phyloP scores from a whole-genome alignment of 352 stramenopile species.

The Peronospora belbahrii region DNA sequence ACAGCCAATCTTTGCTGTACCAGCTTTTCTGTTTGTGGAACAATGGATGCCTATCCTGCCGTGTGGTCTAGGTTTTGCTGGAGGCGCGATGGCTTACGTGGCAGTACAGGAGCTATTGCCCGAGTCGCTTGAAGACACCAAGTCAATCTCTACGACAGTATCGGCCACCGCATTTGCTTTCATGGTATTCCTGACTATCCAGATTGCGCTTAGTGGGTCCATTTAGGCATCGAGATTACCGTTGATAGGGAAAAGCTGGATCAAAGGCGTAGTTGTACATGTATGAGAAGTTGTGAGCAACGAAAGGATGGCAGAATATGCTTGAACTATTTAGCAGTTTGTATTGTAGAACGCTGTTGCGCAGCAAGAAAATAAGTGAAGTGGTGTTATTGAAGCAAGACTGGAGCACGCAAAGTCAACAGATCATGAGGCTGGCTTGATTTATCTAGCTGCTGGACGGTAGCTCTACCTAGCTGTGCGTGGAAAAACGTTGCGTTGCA shows the following conservation, averaged over 20 bases:
- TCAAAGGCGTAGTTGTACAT: constrained; percentile 8
- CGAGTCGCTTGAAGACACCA: constrained; percentile 80
- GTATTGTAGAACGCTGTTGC: constrained; percentile 16
- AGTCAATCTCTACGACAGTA: constrained; percentile 58
- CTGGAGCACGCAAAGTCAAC: too few species aligned
- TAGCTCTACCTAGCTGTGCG: constrained; percentile 17
- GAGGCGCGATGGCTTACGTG: constrained; percentile 95
- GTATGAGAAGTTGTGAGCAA: neutral
- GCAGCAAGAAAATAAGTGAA: too few species aligned
- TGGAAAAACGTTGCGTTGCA: constrained; percentile 23
- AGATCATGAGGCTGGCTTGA: constrained; percentile 14
- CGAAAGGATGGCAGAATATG: constrained; percentile 9
- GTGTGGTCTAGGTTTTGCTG: constrained; percentile 93
- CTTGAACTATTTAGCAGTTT: constrained; percentile 17
- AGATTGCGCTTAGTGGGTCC: constrained; percentile 66
- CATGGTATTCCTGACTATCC: constrained; percentile 79
- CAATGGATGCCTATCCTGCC: constrained; percentile 93
- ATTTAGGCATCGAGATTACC: constrained; percentile 9
- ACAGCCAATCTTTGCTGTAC: constrained; percentile 97
- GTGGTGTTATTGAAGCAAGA: too few species aligned
- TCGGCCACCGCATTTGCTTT: constrained; percentile 66
- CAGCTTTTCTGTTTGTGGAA: constrained; percentile 89
- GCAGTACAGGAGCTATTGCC: constrained; percentile 81
- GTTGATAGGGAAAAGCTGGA: neutral
- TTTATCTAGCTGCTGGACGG: constrained; percentile 6